A percentile compares a stretch with the other conserved stretches of the same genome.
Evolutionary conservation across 352 stramenopile species (phyloP).

Genomic region (Pythium graminicola): DNA sequence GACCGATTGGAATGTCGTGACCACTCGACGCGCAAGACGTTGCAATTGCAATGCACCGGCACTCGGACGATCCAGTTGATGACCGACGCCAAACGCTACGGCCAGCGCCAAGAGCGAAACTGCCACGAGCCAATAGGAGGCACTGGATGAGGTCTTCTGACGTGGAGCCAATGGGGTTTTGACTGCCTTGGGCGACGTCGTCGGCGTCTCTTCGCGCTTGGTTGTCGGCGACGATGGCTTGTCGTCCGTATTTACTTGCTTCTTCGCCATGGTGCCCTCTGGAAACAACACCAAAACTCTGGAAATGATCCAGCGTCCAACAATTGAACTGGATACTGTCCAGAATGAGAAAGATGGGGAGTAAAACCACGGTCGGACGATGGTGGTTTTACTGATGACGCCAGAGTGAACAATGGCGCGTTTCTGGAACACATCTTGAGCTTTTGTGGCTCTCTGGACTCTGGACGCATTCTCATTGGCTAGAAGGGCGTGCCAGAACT

Average conservation of each 20-base stretch:
- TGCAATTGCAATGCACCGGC: constrained; percentile 11
- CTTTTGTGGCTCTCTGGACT: no score
- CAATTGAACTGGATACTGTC: no score
- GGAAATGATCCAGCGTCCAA: background rate
- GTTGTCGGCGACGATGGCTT: constrained; percentile 7
- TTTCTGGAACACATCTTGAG: constrained; percentile 15
- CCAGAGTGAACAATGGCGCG: constrained; percentile 14
- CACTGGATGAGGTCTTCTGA: background rate
- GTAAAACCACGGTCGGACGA: background rate
- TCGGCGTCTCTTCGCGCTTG: background rate
- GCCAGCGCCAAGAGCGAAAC: constrained; percentile 17
- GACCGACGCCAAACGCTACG: constrained; percentile 19
- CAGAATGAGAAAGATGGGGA: constrained; percentile 11
- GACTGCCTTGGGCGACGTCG: background rate
- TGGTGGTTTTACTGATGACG: no score
- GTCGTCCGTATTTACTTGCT: constrained; percentile 15
- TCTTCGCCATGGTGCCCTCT: constrained; percentile 11
- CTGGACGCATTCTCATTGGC: no score
- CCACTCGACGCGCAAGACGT: constrained; percentile 14
- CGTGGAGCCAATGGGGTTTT: background rate
- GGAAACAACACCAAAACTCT: background rate
- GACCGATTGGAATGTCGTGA: constrained; percentile 8
- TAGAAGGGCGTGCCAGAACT: no score
- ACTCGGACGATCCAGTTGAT: constrained; percentile 21
- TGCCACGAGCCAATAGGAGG: constrained; percentile 3